phyloP scores from a whole-genome alignment of 2,329 filamentous ascomycete species.

The Diaporthe aspalathi region DNA sequence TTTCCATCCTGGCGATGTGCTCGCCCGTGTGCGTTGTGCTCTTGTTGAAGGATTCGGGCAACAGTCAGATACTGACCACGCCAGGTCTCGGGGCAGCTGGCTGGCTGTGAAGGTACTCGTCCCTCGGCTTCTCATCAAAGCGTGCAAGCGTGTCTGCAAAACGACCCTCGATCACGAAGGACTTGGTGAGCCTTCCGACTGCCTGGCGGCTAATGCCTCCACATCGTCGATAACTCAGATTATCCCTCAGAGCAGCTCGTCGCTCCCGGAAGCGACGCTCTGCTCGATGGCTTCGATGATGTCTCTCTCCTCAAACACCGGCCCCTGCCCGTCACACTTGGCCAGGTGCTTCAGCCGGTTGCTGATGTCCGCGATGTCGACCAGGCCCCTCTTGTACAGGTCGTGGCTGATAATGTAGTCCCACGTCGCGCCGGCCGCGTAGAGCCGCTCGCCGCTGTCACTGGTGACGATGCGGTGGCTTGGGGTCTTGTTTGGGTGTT shows the following conservation, averaged over 20 bases:
- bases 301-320: conserved; percentile 84
- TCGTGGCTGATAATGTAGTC: conserved; percentile 87
- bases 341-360: conserved; percentile 80
- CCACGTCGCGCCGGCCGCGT: conserved; percentile 86
- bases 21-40: conserved; percentile 18
- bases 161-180: not conserved
- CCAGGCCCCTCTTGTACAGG: conserved; percentile 78
- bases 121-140: not conserved
- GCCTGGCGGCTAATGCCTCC: not conserved
- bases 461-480: conserved; percentile 77
- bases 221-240: not conserved
- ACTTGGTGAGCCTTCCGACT: not conserved
- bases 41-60: not conserved
- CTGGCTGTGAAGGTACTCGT: not conserved
- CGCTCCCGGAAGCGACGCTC: conserved; percentile 80
- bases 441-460: conserved; percentile 73
- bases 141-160: not conserved
- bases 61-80: not conserved
- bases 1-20: conserved; percentile 20
- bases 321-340: conserved; percentile 87
- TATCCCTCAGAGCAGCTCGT: conserved; percentile 70
- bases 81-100: not conserved
- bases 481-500: conserved; percentile 71
- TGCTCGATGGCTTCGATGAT: conserved; percentile 81
- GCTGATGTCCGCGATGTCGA: conserved; percentile 85